Percentiles rank a stretch among this genome's conserved stretches.
Conservation (phyloP, 768 basidiomycete species). For the Boletus rufocinnamomeus region DNA sequence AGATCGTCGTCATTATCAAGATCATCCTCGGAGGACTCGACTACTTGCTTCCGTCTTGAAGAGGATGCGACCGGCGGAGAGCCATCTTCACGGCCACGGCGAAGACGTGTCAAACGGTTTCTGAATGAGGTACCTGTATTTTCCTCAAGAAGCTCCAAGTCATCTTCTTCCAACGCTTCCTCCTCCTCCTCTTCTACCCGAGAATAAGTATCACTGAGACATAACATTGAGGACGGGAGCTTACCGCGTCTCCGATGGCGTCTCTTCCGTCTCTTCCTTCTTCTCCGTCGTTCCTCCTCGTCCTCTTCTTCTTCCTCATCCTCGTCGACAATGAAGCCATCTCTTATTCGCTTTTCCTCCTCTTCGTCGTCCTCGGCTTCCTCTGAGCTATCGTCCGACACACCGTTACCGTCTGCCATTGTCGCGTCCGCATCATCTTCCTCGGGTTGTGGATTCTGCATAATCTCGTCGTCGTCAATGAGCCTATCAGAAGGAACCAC, state of each 20-base stretch:
- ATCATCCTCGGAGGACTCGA: constrained; percentile 81
- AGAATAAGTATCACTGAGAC: constrained; percentile 14
- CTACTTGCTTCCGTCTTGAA: constrained; percentile 56
- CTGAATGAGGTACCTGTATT: constrained; percentile 84
- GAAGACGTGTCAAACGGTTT: constrained; percentile 70
- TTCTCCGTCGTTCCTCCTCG: constrained; percentile 54
- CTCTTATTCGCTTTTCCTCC: constrained; percentile 73
- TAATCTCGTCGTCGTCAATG: constrained; percentile 56
- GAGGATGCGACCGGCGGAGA: constrained; percentile 67
- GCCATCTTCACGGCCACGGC: constrained; percentile 72
- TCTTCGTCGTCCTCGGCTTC: constrained; percentile 92
- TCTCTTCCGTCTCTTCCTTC: constrained; percentile 67
- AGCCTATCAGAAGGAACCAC: constrained; percentile 37
- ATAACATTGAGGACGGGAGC: constrained; percentile 21
- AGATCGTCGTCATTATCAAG: constrained; percentile 55
- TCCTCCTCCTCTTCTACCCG: constrained; percentile 53
- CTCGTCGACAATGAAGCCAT: constrained; percentile 93
- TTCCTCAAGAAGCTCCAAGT: constrained; percentile 80
- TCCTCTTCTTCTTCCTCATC: constrained; percentile 89
- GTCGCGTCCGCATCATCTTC: constrained; percentile 61
- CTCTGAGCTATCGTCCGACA: constrained; percentile 83
- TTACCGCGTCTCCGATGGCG: constrained; percentile 57
- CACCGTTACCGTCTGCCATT: constrained; percentile 44
- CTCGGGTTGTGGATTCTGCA: constrained; percentile 52
- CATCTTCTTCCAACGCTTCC: constrained; percentile 79